Base-by-base conservation (phyloP, 306 rosid genomes). In the Sesbania bispinosa region DNA sequence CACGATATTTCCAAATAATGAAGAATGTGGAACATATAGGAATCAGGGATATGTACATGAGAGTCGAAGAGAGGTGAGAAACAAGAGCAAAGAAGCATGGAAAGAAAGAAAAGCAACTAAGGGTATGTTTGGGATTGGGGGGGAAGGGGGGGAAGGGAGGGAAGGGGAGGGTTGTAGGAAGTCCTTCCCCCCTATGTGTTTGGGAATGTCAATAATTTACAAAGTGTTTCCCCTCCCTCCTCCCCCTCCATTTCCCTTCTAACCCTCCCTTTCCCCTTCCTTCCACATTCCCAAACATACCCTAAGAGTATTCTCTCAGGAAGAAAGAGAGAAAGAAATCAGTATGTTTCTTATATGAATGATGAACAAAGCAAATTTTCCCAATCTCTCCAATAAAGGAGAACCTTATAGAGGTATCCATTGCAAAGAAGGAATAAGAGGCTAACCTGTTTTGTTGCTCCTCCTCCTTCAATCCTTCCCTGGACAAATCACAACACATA, bases 401-500 rank as follows among this genome's bases (percentile, higher is more conserved):
- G 50, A 63, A 41, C 60, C 67, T 69, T 41, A 32, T 6, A 53
- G 81, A 67, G 76, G 62, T 59, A 77, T 66, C 67, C 67, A 77
- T 67, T 66, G 42, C 24, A 30, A 47, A 60, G 60, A 67, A 46
- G 38, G 80, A 54, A 64, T 61, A 78, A 73, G 62, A 58, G 70
- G 55, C 80, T 73, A 67, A 77, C 82, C 82, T 81, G 82, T 60
- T 36, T 58, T 77, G 82, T 74, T 59, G 85, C 68, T 77, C 85
- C 77, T 81, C 82, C 82, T 77, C 85, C 82, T 66, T 77, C 82
- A 81, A 54, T 77, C 79, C 85, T 51, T 77, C 85, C 85, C 85
- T 77, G 79, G 78, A 81, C 82, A 81, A 72, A 81, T 77, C 79
- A 81, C 81, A 81, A 73, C 69, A 82, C 33, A 77, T 77, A 82